phyloP scores from a whole-genome alignment of 2,329 filamentous ascomycete species.

The Diaporthe vexans region DNA sequence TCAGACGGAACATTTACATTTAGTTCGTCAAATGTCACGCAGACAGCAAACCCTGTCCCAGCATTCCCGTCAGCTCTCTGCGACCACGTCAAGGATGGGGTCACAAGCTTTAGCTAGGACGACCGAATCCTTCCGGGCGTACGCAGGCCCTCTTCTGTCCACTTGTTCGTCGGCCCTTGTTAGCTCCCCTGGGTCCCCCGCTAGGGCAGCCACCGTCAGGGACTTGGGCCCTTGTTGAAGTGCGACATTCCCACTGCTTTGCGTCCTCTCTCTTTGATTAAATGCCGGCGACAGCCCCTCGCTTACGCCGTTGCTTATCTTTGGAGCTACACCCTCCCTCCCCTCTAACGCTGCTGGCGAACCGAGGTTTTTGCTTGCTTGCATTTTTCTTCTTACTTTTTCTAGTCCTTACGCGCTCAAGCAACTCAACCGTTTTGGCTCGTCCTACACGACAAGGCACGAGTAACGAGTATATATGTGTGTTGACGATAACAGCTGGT shows the following conservation, averaged over 20 bases:
- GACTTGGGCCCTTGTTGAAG: not conserved
- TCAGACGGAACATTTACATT: too few species aligned
- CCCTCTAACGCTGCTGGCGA: not conserved
- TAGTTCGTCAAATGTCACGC: not conserved
- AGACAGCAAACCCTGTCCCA: not conserved
- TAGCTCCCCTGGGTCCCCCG: not conserved
- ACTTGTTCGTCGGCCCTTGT: not conserved
- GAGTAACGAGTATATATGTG: not conserved
- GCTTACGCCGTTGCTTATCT: slow-evolving; percentile 28
- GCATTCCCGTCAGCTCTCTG: slow-evolving; percentile 1
- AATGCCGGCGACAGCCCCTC: slow-evolving; percentile 20
- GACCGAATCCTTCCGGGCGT: slow-evolving; percentile 2
- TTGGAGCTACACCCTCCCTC: not conserved
- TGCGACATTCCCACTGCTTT: not conserved
- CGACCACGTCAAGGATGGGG: not conserved
- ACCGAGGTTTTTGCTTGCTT: not conserved
- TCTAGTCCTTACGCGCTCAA: not conserved
- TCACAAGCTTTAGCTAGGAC: too few species aligned
- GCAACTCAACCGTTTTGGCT: not conserved
- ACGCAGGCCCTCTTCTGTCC: not conserved
- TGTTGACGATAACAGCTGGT: not conserved
- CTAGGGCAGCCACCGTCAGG: slow-evolving; percentile 18
- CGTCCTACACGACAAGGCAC: not conserved
- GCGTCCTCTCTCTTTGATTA: slow-evolving; percentile 3
- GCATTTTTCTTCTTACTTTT: not conserved